Evolutionary conservation across 176 grass and related monocot genomes (phyloP).

Genomic region (Juncus effusus): DNA sequence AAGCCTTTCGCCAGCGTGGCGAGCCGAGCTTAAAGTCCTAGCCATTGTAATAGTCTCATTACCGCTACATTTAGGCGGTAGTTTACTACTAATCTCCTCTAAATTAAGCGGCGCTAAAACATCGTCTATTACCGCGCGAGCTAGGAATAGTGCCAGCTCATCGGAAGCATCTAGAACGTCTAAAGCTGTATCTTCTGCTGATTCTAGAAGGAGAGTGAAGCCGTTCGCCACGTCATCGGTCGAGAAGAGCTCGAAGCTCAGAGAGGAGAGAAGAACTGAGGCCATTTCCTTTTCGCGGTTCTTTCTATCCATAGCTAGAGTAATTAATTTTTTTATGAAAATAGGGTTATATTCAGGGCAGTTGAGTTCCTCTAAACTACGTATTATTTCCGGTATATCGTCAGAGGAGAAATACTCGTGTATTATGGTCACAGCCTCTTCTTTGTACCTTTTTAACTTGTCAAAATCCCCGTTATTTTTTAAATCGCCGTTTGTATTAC

Average conservation of each 20-base stretch:
- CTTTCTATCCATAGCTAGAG: slow-evolving; percentile 88
- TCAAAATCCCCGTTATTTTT: slow-evolving; percentile 45
- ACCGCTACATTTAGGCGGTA: slow-evolving; percentile 59
- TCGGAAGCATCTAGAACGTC: slow-evolving; percentile 91
- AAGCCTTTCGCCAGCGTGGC: slow-evolving; percentile 89
- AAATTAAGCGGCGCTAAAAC: slow-evolving; percentile 76
- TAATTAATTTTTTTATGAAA: slow-evolving; percentile 91
- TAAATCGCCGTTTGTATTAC: slow-evolving; percentile 33
- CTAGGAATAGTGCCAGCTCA: slow-evolving; percentile 80
- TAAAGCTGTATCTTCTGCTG: slow-evolving; percentile 86
- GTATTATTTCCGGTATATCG: slow-evolving; percentile 71
- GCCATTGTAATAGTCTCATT: slow-evolving; percentile 73
- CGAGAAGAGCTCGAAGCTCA: slow-evolving; percentile 84
- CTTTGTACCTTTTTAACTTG: slow-evolving; percentile 81
- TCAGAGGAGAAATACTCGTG: slow-evolving; percentile 93
- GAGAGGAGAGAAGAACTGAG: slow-evolving; percentile 71
- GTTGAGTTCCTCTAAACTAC: slow-evolving; percentile 70
- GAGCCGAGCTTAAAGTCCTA: slow-evolving; percentile 62
- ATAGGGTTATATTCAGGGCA: slow-evolving; percentile 65
- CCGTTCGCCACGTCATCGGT: slow-evolving; percentile 76
- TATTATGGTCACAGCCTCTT: slow-evolving; percentile 75
- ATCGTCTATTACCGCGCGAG: slow-evolving; percentile 91
- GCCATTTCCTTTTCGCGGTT: slow-evolving; percentile 97
- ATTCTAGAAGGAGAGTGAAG: slow-evolving; percentile 87
- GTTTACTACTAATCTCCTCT: slow-evolving; percentile 80